Conservation (phyloP, 2,329 filamentous ascomycete genomes). For the Penicillium sclerotiorum region DNA sequence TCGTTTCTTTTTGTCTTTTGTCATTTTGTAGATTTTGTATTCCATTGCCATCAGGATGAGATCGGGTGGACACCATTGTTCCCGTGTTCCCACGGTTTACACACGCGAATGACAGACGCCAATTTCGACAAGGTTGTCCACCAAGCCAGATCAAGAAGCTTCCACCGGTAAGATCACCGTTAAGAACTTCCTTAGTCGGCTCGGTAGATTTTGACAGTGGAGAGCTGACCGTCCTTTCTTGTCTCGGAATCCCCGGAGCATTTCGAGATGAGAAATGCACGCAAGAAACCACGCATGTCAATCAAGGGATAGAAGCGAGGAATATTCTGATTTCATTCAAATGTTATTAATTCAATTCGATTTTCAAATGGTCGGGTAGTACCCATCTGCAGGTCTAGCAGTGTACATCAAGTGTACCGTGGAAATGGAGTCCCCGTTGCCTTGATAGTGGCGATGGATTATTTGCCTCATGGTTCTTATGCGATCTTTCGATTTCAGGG, state of each 20-base stretch:
- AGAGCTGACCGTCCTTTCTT: not conserved
- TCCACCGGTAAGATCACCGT: constrained; percentile 13
- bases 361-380: no score
- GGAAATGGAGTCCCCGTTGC: not conserved
- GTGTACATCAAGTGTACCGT: no score
- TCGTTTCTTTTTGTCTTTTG: not conserved
- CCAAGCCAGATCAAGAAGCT: constrained; percentile 10
- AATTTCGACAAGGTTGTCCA: constrained; percentile 13
- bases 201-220: constrained; percentile 18
- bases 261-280: not conserved
- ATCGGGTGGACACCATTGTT: not conserved
- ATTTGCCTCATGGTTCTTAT: not conserved
- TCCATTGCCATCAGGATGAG: no score
- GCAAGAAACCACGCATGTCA: not conserved
- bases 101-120: constrained; percentile 17
- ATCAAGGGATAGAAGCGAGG: not conserved
- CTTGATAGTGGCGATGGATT: not conserved
- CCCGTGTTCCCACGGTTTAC: not conserved
- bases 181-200: constrained; percentile 14
- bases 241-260: not conserved
- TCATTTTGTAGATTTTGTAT: not conserved
- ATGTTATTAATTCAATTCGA: no score
- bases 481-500: constrained; percentile 1
- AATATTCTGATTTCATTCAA: not conserved
- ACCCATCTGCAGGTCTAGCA: no score